Percentiles rank a stretch among this genome's conserved stretches.
phyloP scores from a whole-genome alignment of 179 eudicot species.

The Sideroxylon spinosum region DNA sequence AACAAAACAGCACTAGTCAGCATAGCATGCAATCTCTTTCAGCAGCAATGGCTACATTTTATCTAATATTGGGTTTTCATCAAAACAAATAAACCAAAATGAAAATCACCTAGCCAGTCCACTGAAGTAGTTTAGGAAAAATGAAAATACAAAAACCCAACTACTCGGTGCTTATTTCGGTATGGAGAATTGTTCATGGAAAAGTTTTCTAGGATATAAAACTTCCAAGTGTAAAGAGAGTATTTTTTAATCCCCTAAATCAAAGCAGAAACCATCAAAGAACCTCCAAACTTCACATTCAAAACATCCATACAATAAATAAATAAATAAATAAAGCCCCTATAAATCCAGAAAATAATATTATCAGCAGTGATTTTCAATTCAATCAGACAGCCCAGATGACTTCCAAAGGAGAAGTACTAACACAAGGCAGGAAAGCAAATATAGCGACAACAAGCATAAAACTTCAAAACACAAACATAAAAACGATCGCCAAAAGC shows the following conservation, averaged over 20 bases:
- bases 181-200: too few species aligned
- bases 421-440: not conserved
- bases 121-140: not conserved
- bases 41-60: conserved; percentile 1
- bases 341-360: too few species aligned
- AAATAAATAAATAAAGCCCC: not conserved
- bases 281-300: not conserved
- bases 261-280: not conserved
- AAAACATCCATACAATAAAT: not conserved
- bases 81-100: not conserved
- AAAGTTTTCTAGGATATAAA: not conserved
- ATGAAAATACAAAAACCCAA: not conserved
- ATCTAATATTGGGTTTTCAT: too few species aligned
- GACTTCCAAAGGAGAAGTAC: not conserved
- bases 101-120: not conserved
- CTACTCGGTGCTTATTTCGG: not conserved
- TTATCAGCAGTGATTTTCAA: too few species aligned
- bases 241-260: not conserved
- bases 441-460: not conserved
- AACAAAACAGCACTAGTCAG: not conserved
- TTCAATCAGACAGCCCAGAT: not conserved
- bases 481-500: not conserved
- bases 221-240: not conserved
- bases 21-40: not conserved
- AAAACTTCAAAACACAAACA: conserved; percentile 2